These are phyloP conservation scores for Phytophthora melonis DNA, from an alignment of 352 stramenopile species.

Conservation along the genomic window DNA sequence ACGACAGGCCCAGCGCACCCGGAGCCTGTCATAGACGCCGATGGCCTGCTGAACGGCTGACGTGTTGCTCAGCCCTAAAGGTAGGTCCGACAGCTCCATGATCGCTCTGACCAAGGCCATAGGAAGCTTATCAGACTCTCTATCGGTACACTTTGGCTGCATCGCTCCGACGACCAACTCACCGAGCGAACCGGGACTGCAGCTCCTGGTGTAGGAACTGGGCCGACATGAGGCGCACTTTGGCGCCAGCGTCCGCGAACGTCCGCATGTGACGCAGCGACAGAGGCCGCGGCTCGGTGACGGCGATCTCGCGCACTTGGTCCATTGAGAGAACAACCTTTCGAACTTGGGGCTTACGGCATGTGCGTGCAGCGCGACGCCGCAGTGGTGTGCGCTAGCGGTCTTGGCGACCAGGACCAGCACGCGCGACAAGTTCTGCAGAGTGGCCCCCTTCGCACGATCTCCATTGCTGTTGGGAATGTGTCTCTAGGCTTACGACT, in stretches of 20 bases:
- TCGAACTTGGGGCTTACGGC: conserved; percentile 1
- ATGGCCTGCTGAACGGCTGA: conserved; percentile 68
- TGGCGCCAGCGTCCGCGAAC: conserved; percentile 65
- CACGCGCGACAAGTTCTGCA: conserved; percentile 6
- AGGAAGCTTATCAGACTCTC: neutral
- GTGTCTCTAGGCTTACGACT: neutral
- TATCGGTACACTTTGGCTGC: neutral
- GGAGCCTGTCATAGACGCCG: conserved; percentile 74
- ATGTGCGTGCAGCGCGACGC: conserved; percentile 5
- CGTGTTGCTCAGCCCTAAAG: conserved; percentile 69
- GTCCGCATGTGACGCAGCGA: conserved; percentile 85
- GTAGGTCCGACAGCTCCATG: conserved; percentile 79
- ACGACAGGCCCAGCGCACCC: too few relatives aligned
- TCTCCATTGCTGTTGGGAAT: conserved; percentile 2
- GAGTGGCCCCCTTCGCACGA: conserved; percentile 6
- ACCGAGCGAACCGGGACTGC: conserved; percentile 76
- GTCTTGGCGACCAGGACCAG: conserved; percentile 9
- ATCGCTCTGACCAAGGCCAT: conserved; percentile 45
- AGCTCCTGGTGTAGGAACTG: conserved; percentile 86
- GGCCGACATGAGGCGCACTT: conserved; percentile 67
- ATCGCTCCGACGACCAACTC: conserved; percentile 1
- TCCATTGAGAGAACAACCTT: conserved; percentile 59
- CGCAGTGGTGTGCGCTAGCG: conserved; percentile 5
- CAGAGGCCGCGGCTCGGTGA: conserved; percentile 66
- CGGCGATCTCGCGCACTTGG: conserved; percentile 66